These are phyloP conservation scores for Sphagnum tenellum DNA, from an alignment of 225 moss, liverwort and hornwort genomes.

Conservation along the genomic window DNA sequence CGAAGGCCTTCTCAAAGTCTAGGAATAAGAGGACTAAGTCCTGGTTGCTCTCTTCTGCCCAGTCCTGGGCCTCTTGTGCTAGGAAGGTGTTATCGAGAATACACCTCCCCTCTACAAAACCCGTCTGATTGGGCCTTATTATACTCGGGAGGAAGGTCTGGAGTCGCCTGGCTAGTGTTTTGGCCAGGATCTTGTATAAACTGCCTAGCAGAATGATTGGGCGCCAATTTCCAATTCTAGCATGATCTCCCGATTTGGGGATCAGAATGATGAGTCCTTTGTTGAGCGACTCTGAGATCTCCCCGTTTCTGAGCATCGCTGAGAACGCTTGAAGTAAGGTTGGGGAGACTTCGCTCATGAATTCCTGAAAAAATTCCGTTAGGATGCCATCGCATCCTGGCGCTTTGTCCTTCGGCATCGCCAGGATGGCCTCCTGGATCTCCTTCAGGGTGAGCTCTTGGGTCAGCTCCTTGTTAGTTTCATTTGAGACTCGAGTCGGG, in stretches of 20 bases:
- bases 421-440: background rate
- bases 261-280: background rate
- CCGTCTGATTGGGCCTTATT: background rate
- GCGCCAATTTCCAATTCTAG: background rate
- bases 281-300: background rate
- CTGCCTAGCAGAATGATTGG: background rate
- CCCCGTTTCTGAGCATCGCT: background rate
- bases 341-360: background rate
- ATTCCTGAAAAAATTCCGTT: background rate
- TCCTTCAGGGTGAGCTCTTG: background rate
- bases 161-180: background rate
- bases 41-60: background rate
- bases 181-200: background rate
- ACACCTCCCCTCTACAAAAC: background rate
- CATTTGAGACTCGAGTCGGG: background rate
- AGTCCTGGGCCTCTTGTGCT: background rate
- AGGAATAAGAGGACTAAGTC: background rate
- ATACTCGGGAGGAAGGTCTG: background rate
- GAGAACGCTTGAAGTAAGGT: background rate
- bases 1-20: constrained; percentile 7
- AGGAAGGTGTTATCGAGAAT: constrained; percentile 1
- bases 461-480: background rate
- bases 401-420: background rate
- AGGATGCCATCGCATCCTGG: constrained; percentile 2
- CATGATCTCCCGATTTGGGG: background rate